Evolutionary conservation across 805 yeast genomes (phyloP).

Genomic region (Pichia nakasei): DNA sequence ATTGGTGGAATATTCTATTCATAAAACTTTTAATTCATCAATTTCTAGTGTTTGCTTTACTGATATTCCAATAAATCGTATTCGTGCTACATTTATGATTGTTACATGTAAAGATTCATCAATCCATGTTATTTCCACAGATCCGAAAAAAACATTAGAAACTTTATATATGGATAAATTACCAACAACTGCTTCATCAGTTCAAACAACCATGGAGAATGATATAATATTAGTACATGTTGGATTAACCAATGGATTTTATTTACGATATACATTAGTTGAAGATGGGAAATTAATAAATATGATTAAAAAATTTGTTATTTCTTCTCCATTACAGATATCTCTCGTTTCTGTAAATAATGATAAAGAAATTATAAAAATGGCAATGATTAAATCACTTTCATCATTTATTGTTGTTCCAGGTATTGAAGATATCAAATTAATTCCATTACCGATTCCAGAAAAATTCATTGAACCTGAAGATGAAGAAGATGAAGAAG

Average conservation of each 20-base stretch:
- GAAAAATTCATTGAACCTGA: conserved; percentile 30
- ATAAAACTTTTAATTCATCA: conserved; percentile 43
- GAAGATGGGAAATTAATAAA: conserved; percentile 54
- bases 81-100: conserved; percentile 49
- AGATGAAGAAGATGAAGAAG: conserved; percentile 4
- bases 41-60: conserved; percentile 43
- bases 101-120: conserved; percentile 68
- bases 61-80: conserved; percentile 37
- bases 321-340: conserved; percentile 1
- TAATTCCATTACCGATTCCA: conserved; percentile 40
- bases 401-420: conserved; percentile 6
- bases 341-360: neutral
- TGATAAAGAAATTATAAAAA: neutral
- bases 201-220: conserved; percentile 8
- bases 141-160: conserved; percentile 51
- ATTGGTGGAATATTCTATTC: conserved; percentile 61
- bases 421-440: conserved; percentile 25
- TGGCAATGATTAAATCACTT: conserved; percentile 1
- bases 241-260: conserved; percentile 81
- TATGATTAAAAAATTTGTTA: conserved; percentile 14
- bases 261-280: conserved; percentile 55
- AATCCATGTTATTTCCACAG: conserved; percentile 57
- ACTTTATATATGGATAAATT: conserved; percentile 57
- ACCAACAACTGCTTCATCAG: conserved; percentile 38
- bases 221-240: conserved; percentile 46